Percentiles rank a stretch among this genome's conserved stretches.
phyloP scores from a whole-genome alignment of 805 yeast genomes.

The Wickerhamiella slavikovae region DNA sequence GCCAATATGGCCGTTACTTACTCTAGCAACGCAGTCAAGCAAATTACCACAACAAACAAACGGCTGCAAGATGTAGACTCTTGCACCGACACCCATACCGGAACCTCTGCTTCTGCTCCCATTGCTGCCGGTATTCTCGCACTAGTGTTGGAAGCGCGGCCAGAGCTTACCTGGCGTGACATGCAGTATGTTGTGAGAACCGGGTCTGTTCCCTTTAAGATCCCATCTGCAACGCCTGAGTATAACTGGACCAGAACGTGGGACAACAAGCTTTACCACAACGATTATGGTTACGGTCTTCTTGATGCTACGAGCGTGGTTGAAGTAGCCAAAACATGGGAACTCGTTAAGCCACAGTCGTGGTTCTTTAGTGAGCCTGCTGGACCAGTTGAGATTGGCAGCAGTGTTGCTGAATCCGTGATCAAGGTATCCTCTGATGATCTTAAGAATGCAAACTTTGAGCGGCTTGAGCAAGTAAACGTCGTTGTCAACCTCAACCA shows the following conservation, averaged over 20 bases:
- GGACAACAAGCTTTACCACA: constrained; percentile 51
- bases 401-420: constrained; percentile 13
- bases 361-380: constrained; percentile 40
- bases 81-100: constrained; percentile 71
- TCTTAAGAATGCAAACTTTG: constrained; percentile 36
- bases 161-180: constrained; percentile 87
- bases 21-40: constrained; percentile 77
- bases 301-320: constrained; percentile 66
- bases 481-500: constrained; percentile 55
- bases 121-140: constrained; percentile 92
- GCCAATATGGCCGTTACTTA: constrained; percentile 90
- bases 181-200: constrained; percentile 65
- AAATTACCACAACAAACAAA: constrained; percentile 56
- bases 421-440: constrained; percentile 28
- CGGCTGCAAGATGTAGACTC: constrained; percentile 11
- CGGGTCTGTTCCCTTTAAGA: constrained; percentile 48
- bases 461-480: constrained; percentile 67
- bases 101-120: constrained; percentile 98
- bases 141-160: constrained; percentile 61
- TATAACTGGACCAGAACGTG: constrained; percentile 59
- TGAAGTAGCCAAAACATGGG: constrained; percentile 51
- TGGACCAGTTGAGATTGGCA: constrained; percentile 13
- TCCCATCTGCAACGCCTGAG: constrained; percentile 22
- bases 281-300: constrained; percentile 80
- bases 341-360: constrained; percentile 77